phyloP scores from a whole-genome alignment of 805 yeast genomes.

The Diddensiella caesifluorescens region DNA sequence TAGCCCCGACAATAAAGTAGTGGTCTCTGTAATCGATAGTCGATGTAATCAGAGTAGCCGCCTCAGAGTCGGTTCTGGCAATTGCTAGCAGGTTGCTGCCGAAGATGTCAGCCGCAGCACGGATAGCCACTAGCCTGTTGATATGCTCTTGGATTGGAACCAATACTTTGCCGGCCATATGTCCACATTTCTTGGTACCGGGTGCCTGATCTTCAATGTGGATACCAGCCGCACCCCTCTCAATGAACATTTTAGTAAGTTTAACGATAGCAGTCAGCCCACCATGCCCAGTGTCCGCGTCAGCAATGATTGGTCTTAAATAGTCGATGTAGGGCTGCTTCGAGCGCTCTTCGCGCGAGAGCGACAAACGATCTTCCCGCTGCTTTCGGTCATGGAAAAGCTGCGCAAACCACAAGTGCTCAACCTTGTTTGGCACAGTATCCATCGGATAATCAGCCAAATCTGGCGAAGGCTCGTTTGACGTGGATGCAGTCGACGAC shows the following conservation, averaged over 20 bases:
- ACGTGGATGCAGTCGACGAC: conserved; percentile 94
- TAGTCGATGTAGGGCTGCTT: conserved; percentile 75
- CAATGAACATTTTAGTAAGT: conserved; percentile 91
- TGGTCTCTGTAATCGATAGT: conserved; percentile 94
- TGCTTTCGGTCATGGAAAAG: conserved; percentile 96
- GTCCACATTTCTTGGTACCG: conserved; percentile 98
- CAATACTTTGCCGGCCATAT: conserved; percentile 97
- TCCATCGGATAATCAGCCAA: conserved; percentile 98
- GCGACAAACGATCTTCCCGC: conserved; percentile 66
- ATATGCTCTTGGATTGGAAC: conserved; percentile 98
- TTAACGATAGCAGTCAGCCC: conserved; percentile 95
- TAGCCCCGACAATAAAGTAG: conserved; percentile 82
- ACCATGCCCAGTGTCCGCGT: conserved; percentile 99
- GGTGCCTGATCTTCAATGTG: conserved; percentile 99
- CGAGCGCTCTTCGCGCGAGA: conserved; percentile 60
- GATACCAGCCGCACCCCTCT: conserved; percentile 98
- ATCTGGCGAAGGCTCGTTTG: conserved; percentile 98
- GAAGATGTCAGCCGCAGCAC: conserved; percentile 92
- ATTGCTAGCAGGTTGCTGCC: conserved; percentile 81
- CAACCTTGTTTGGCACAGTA: conserved; percentile 97
- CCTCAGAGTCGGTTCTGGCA: conserved; percentile 97
- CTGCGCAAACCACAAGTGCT: conserved; percentile 95
- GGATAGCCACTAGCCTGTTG: conserved; percentile 86
- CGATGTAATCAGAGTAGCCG: conserved; percentile 90
- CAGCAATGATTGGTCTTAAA: conserved; percentile 92